Evolutionary conservation across 2,329 filamentous ascomycete genomes (phyloP).

Genomic region (Coleophoma eucalyptorum): DNA sequence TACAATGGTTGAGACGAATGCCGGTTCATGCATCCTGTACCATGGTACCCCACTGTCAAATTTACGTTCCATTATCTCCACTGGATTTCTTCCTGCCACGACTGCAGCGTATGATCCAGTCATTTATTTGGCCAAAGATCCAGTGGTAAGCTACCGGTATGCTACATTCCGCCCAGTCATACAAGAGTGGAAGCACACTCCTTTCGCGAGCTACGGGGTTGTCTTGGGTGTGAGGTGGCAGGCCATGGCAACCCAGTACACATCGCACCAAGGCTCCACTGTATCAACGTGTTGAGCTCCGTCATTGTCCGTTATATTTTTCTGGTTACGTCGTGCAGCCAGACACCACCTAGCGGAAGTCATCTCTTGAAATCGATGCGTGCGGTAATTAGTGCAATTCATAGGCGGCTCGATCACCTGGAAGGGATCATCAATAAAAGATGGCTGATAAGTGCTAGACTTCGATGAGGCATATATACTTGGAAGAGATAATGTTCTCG

Average conservation of each 20-base stretch:
- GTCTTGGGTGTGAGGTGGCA: neutral
- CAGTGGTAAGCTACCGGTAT: neutral
- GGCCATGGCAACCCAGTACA: neutral
- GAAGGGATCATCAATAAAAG: too few species aligned
- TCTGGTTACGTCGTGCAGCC: neutral
- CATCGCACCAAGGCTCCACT: neutral
- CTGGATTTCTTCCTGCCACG: neutral
- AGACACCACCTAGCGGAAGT: too few species aligned
- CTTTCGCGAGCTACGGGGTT: neutral
- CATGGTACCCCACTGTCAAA: neutral
- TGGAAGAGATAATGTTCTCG: too few species aligned
- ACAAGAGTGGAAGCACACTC: neutral
- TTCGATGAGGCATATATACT: too few species aligned
- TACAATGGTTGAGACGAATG: too few species aligned
- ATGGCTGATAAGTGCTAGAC: too few species aligned
- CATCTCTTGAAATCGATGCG: too few species aligned
- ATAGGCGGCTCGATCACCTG: too few species aligned
- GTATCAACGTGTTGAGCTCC: neutral
- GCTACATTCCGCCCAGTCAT: neutral
- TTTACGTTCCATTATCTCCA: neutral
- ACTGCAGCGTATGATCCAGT: neutral
- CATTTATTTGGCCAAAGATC: neutral
- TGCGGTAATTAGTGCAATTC: too few species aligned
- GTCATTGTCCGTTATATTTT: neutral
- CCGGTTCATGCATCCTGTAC: neutral